These are phyloP conservation scores for Lunularia cruciata DNA, from an alignment of 225 moss, liverwort and hornwort species.

Conservation along the genomic window DNA sequence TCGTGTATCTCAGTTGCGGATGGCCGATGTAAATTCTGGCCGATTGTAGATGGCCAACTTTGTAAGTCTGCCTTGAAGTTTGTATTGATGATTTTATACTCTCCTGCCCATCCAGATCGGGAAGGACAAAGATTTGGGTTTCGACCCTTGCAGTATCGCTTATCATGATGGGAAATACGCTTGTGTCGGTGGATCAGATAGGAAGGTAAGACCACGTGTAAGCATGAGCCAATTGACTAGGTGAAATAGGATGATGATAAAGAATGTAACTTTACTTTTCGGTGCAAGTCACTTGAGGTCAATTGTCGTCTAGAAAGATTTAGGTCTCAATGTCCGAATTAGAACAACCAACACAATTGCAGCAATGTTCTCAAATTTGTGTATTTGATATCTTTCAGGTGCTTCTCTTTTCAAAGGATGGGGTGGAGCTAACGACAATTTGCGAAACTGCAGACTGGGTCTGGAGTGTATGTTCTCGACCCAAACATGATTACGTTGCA, in stretches of 20 bases:
- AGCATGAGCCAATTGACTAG: not conserved
- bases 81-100: not conserved
- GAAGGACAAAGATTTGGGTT: conserved; percentile 72
- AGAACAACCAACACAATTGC: too few relatives aligned
- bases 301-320: too few relatives aligned
- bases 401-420: conserved; percentile 81
- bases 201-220: conserved; percentile 49
- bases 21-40: too few relatives aligned
- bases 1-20: not conserved
- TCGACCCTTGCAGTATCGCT: conserved; percentile 82
- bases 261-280: too few relatives aligned
- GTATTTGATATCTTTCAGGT: conserved; percentile 44
- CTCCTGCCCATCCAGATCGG: conserved; percentile 54
- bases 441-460: conserved; percentile 94
- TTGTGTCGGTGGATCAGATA: conserved; percentile 84
- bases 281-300: too few relatives aligned
- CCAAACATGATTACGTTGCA: conserved; percentile 85
- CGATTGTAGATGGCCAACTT: too few relatives aligned
- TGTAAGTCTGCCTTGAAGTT: not conserved
- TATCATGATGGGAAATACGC: conserved; percentile 90
- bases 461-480: conserved; percentile 77
- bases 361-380: too few relatives aligned
- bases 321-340: too few relatives aligned
- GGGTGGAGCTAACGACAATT: conserved; percentile 76
- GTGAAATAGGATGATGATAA: too few relatives aligned